Evolutionary conservation across 139 green algal species (phyloP), one percentile per base, ranked within the genome.

Genomic region (Chlorella ohadii): DNA sequence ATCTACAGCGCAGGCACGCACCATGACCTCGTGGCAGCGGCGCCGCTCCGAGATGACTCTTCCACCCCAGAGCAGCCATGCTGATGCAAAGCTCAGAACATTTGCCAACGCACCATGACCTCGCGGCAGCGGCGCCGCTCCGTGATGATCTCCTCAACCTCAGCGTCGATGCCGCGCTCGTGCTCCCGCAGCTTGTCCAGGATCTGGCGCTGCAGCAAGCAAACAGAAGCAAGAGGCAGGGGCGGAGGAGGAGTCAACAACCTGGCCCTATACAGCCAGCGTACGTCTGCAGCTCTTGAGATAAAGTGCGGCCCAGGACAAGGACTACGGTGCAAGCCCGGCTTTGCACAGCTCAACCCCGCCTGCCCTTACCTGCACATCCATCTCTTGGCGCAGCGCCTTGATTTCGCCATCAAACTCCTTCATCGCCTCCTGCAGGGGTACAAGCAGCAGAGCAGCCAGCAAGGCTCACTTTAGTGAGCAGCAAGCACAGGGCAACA

Each of bases 81-180:
- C n/a, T n/a, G n/a, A n/a, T n/a, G n/a, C n/a, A n/a, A n/a, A n/a
- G n/a, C n/a, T n/a, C n/a, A n/a, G n/a, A n/a, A n/a, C n/a, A n/a
- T n/a, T n/a, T n/a, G n/a, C n/a, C n/a, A n/a, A n/a, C n/a, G n/a
- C n/a, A 81, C 75, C 79, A 85, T 59, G n/a, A 79, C 23, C 72
- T 91, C 88, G 13, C 82, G 82, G 65, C 86, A 57, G 27, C 84
- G 76, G 27, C 59, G 38, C 17, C 88, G 74, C 88, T 91, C 88
- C 23, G 70, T 61, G 19, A 91, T 72, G n/a, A 89, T 41, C 23
- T 70, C 85, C 67, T 88, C 70, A 39, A 88, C 85, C 34, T 90
- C 63, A 4, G 12, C 15, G 63, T 86, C 86, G 4, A 80, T 22
- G 22, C 28, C 63, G 0, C 33, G 55, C 78, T 84, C 82, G 39